Conservation (phyloP, 1,284 basidiomycete species). For the Tilletiopsis washingtonensis region DNA sequence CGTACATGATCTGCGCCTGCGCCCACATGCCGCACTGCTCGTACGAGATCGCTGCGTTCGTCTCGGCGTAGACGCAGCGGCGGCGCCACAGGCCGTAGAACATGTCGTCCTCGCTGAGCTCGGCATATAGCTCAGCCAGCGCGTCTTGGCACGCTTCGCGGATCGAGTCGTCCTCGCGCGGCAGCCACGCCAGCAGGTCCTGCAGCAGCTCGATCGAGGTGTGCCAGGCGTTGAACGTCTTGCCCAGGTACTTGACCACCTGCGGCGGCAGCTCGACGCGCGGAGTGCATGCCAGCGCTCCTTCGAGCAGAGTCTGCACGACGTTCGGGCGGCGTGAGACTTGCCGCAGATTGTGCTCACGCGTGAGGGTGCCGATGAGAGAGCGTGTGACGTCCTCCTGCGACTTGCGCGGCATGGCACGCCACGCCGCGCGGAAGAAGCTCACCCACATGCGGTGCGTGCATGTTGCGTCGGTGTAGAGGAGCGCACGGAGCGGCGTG, state of each 20-base stretch:
- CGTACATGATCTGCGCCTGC: constrained; percentile 81
- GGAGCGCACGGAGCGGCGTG: constrained; percentile 68
- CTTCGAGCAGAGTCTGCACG: constrained; percentile 80
- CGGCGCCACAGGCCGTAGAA: constrained; percentile 95
- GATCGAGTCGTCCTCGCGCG: constrained; percentile 64
- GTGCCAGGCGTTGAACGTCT: constrained; percentile 94
- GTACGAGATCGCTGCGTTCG: constrained; percentile 82
- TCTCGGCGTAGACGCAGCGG: constrained; percentile 78
- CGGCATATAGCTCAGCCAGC: constrained; percentile 88
- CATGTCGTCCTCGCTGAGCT: constrained; percentile 90
- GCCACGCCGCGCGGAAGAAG: constrained; percentile 83
- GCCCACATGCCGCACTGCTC: constrained; percentile 99
- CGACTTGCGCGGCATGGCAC: constrained; percentile 72
- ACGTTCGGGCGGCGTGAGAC: constrained; percentile 87
- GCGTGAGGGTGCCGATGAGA: constrained; percentile 80
- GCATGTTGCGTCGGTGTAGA: constrained; percentile 68
- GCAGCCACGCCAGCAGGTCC: constrained; percentile 58
- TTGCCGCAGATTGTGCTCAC: constrained; percentile 87
- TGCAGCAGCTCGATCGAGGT: constrained; percentile 82
- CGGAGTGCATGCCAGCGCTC: constrained; percentile 74
- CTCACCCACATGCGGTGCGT: constrained; percentile 85
- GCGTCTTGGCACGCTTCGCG: constrained; percentile 84
- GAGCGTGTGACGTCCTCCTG: constrained; percentile 83
- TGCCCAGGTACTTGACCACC: constrained; percentile 90
- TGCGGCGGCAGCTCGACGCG: constrained; percentile 85